Base-by-base conservation (phyloP, 2,329 filamentous ascomycete species). In the Fusarium bulbicola region DNA sequence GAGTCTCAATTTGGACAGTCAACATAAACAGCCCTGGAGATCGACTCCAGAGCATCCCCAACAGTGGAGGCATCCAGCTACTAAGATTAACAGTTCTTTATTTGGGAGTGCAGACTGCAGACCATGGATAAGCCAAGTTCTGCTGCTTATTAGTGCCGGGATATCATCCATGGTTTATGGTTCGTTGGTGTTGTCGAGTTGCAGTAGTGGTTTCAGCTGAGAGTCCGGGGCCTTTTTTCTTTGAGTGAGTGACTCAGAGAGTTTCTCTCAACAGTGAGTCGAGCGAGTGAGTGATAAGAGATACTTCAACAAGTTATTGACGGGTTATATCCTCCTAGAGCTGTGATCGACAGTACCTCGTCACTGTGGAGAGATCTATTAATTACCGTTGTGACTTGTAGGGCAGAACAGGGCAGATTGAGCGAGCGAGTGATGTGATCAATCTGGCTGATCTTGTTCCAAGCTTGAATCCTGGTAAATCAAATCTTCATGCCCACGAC, bases 171-270 rank as follows among this genome's bases (percentile, higher is more conserved):
- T 56, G 42, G 50, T 53, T 57, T 32, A 52, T 60, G 34, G 47
- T 66, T 63, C 14, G 49, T 64, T 57, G 54, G 65, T 67, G 47
- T 58, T 66, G 60, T 30, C 43, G 53, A 47, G 52, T 61, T 63
- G 70, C 66, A 71, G 70, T 73, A 74, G 70, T 50, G 43, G 61
- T 73, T 73, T 73, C 66, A 73, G 70, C 61, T 74, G 47, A 59
- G 68, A 40, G 60, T 52, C 49, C 37, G 36, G 56, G 56, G 45
- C 42, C 30, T 34, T 61, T 46, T 52, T 53, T 39, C 60, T 62
- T 32, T 18, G 21, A 45, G 39, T 42, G 37, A 47, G 34, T 63
- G 65, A 58, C 42, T 68, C 59, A 37, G 24, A 37, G 24, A 24
- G 20, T 28, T 26, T 40, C 50, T 21, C 32, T 30, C 36, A n/a